A percentile compares a stretch with the other conserved stretches of the same genome.
Conservation (phyloP, 768 basidiomycete species). For the Coprinopsis marcescibilis region DNA sequence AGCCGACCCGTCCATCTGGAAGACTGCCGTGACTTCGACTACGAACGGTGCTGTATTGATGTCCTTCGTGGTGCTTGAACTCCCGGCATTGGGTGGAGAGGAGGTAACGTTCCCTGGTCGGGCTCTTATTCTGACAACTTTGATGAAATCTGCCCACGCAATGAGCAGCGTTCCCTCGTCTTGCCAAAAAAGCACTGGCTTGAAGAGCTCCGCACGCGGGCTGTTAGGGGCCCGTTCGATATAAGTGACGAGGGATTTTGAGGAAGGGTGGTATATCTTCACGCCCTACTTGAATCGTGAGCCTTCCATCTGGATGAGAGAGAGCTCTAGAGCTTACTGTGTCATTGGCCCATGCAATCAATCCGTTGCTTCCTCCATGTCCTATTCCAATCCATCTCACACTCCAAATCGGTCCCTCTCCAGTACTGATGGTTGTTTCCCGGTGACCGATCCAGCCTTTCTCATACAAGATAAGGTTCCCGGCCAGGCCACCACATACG, state of each 20-base stretch:
- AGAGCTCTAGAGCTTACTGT: no score
- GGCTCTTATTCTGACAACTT: constrained; percentile 75
- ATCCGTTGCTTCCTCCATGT: constrained; percentile 39
- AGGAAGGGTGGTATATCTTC: constrained; percentile 84
- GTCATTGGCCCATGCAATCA: constrained; percentile 98
- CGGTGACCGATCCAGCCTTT: constrained; percentile 97
- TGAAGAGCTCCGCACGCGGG: constrained; percentile 92
- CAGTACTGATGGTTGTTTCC: constrained; percentile 72
- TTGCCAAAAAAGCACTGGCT: constrained; percentile 88
- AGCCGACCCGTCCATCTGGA: constrained; percentile 88
- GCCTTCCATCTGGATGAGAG: no score
- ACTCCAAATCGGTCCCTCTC: constrained; percentile 94
- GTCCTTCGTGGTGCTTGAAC: constrained; percentile 35
- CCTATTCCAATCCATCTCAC: constrained; percentile 55
- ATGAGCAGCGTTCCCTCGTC: constrained; percentile 88
- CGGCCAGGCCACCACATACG: constrained; percentile 90
- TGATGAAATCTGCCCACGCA: constrained; percentile 92
- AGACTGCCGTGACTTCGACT: constrained; percentile 87
- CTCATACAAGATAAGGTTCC: constrained; percentile 80
- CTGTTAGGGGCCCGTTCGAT: constrained; percentile 79
- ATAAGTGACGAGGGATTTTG: constrained; percentile 72
- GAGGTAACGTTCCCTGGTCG: constrained; percentile 21
- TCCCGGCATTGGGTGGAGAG: constrained; percentile 31
- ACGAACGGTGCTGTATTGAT: constrained; percentile 52
- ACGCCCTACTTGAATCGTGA: constrained; percentile 62